Evolutionary conservation across 2,329 filamentous ascomycete species (phyloP).

Genomic region (Apiospora koreana): DNA sequence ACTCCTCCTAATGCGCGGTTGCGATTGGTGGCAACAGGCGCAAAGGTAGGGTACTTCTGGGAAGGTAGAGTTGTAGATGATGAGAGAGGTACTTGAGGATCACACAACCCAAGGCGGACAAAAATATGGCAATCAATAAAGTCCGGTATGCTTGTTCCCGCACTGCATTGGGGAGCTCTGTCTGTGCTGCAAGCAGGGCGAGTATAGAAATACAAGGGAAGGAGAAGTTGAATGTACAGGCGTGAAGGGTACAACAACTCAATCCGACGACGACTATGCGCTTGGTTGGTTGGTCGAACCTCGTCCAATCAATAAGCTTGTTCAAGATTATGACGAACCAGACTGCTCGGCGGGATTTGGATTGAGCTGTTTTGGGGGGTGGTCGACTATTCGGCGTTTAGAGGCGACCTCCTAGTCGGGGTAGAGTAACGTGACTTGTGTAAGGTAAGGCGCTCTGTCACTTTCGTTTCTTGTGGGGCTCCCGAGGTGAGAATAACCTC

Average conservation of each 20-base stretch:
- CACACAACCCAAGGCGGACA: background rate
- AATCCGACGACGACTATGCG: background rate
- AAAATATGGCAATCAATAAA: background rate
- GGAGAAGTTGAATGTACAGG: background rate
- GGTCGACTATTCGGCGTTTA: conserved; percentile 11
- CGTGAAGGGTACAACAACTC: conserved; percentile 2
- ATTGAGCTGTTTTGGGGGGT: conserved; percentile 8
- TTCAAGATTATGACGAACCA: background rate
- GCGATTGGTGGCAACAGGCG: background rate
- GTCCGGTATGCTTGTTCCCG: background rate
- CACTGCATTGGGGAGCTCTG: background rate
- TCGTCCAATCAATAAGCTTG: conserved; percentile 9
- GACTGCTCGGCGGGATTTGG: background rate
- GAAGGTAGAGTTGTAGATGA: background rate
- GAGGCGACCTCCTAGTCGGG: conserved; percentile 1
- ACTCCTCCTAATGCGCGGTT: background rate
- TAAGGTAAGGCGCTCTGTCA: conserved; percentile 1
- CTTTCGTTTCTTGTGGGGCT: conserved; percentile 17
- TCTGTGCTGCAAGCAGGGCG: background rate
- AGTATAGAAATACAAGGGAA: conserved; percentile 4
- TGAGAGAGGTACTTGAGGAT: background rate
- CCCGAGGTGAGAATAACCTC: conserved; percentile 23
- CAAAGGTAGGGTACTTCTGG: background rate
- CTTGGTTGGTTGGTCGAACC: background rate
- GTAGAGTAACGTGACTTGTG: conserved; percentile 14